Percentiles rank a stretch among this genome's conserved stretches.
Evolutionary conservation across 139 green algal species (phyloP).

Genomic region (Spirogloea muscicola): DNA sequence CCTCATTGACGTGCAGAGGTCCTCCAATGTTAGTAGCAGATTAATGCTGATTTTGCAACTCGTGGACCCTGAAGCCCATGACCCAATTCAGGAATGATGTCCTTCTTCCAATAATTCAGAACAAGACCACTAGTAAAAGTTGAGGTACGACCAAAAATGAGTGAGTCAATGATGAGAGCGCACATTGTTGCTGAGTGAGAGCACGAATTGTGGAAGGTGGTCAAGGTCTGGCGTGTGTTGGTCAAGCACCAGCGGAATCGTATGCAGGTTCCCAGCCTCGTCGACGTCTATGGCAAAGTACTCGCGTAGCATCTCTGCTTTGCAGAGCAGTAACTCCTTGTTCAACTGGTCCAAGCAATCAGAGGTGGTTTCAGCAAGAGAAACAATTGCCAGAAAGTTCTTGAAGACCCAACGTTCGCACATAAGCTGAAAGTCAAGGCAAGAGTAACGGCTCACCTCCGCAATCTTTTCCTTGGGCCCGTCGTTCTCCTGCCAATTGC

Average conservation of each 20-base stretch:
- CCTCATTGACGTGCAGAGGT: too few relatives aligned
- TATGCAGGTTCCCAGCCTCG: constrained; percentile 48
- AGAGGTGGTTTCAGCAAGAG: background rate
- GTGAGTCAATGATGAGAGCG: background rate
- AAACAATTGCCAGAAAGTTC: too few relatives aligned
- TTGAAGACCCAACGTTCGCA: too few relatives aligned
- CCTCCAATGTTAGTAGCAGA: too few relatives aligned
- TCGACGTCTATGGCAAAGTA: constrained; percentile 63
- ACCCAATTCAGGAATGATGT: too few relatives aligned
- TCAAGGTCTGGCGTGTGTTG: constrained; percentile 61
- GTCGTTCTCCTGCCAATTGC: constrained; percentile 56
- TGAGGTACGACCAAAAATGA: too few relatives aligned
- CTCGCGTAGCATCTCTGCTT: constrained; percentile 64
- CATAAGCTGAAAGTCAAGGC: too few relatives aligned
- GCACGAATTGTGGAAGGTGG: constrained; percentile 64
- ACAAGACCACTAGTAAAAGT: too few relatives aligned
- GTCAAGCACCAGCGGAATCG: constrained; percentile 67
- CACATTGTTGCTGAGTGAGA: constrained; percentile 62
- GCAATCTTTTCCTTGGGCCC: constrained; percentile 64
- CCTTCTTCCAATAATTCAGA: too few relatives aligned
- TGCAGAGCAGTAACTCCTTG: constrained; percentile 41
- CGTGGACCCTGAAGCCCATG: too few relatives aligned
- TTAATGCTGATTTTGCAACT: too few relatives aligned
- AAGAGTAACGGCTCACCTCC: too few relatives aligned
- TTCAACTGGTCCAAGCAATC: constrained; percentile 20